Percentiles rank a stretch among this genome's conserved stretches.
These are phyloP conservation scores for Asterionellopsis glacialis DNA, from an alignment of 108 stramenopile genomes.

Conservation along the genomic window DNA sequence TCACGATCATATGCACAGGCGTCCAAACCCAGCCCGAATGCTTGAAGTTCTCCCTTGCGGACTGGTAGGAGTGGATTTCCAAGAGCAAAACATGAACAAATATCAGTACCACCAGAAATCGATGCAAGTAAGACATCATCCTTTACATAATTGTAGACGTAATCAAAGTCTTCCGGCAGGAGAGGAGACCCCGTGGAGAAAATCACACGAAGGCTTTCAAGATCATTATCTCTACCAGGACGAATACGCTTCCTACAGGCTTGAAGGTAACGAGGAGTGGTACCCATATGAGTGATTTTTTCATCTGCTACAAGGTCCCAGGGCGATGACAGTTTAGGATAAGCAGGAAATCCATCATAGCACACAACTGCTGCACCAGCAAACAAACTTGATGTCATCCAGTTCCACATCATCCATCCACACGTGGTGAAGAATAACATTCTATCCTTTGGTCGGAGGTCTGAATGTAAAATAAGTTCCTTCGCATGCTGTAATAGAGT, in stretches of 20 bases:
- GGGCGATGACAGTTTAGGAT: conserved; percentile 27
- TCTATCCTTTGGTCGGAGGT: conserved; percentile 25
- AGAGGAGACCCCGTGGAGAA: conserved; percentile 33
- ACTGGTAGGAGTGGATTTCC: conserved; percentile 28
- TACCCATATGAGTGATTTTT: conserved; percentile 31
- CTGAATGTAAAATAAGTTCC: conserved; percentile 32
- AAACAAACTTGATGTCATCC: conserved; percentile 23
- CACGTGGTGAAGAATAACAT: conserved; percentile 37
- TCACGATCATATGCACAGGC: conserved; percentile 26
- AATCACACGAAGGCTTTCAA: conserved; percentile 18
- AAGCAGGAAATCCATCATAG: conserved; percentile 34
- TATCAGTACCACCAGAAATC: conserved; percentile 30
- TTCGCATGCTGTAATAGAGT: conserved; percentile 28
- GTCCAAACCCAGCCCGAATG: conserved; percentile 26
- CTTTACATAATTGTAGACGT: conserved; percentile 29
- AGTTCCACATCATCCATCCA: conserved; percentile 50
- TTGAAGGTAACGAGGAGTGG: conserved; percentile 29
- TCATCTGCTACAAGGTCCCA: conserved; percentile 24
- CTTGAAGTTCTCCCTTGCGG: conserved; percentile 21
- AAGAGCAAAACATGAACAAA: conserved; percentile 31
- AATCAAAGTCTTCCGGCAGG: conserved; percentile 27
- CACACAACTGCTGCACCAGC: conserved; percentile 28
- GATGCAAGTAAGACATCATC: conserved; percentile 35
- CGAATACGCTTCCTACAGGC: conserved; percentile 24
- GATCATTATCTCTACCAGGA: conserved; percentile 19